These are phyloP conservation scores for Cryptococcus sp. DNA, from an alignment of 1,284 basidiomycete genomes.

Conservation along the genomic window DNA sequence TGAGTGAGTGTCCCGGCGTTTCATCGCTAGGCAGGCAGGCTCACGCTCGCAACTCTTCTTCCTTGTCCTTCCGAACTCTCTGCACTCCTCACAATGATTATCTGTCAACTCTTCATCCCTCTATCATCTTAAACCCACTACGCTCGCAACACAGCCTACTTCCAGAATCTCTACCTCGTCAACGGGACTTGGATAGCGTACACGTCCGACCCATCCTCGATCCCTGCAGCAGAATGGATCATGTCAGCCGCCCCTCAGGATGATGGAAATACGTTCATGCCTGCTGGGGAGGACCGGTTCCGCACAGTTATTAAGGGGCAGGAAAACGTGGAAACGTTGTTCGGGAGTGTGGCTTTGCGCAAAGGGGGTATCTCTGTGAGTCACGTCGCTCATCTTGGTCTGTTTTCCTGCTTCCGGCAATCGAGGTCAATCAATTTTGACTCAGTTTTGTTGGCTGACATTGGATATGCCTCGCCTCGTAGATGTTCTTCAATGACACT, in stretches of 20 bases:
- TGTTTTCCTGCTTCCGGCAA: no score
- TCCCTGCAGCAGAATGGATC: slow-evolving; percentile 30
- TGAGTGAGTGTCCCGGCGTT: slow-evolving; percentile 22
- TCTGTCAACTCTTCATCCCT: neutral
- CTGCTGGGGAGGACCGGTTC: slow-evolving; percentile 23
- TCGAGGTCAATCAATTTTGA: neutral
- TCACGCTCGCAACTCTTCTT: neutral
- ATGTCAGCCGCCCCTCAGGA: slow-evolving; percentile 18
- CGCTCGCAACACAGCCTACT: slow-evolving; percentile 38
- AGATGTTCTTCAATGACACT: slow-evolving; percentile 28
- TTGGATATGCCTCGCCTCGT: neutral
- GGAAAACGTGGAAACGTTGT: slow-evolving; percentile 8
- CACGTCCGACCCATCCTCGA: slow-evolving; percentile 28
- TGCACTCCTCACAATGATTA: neutral
- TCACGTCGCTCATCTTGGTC: neutral
- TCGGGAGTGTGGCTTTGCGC: slow-evolving; percentile 27
- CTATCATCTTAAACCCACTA: neutral
- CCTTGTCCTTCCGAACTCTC: neutral
- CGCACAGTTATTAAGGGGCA: slow-evolving; percentile 8
- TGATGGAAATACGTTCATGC: slow-evolving; percentile 10
- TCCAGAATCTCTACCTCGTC: slow-evolving; percentile 60
- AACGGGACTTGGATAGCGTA: slow-evolving; percentile 42
- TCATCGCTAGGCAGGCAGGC: neutral
- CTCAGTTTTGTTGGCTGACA: neutral
- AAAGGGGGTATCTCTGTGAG: slow-evolving; percentile 27